phyloP scores from a whole-genome alignment of 2,329 filamentous ascomycete genomes.

The Chrysosporium queenslandicum region DNA sequence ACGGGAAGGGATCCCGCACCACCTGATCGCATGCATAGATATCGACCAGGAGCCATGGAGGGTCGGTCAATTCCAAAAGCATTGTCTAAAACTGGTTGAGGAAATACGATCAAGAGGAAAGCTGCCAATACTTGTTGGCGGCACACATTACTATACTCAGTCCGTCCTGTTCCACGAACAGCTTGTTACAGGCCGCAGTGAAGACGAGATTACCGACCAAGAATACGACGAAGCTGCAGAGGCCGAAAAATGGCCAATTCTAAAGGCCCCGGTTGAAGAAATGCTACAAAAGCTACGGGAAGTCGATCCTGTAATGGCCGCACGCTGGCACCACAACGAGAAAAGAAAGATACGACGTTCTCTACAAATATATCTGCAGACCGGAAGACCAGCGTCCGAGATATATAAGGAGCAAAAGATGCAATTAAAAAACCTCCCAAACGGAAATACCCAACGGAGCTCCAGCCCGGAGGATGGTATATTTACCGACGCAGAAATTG shows the following conservation, averaged over 20 bases:
- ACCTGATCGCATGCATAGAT: slow-evolving; percentile 70
- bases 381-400: slow-evolving; percentile 70
- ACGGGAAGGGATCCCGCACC: slow-evolving; percentile 70
- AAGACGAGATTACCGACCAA: slow-evolving; percentile 20
- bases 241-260: slow-evolving; percentile 53
- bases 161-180: slow-evolving; percentile 71
- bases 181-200: slow-evolving; percentile 39
- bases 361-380: slow-evolving; percentile 78
- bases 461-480: neutral
- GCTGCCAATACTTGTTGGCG: slow-evolving; percentile 82
- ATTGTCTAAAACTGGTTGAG: slow-evolving; percentile 57
- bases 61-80: slow-evolving; percentile 63
- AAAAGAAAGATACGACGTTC: slow-evolving; percentile 80
- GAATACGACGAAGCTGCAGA: slow-evolving; percentile 25
- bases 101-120: slow-evolving; percentile 71
- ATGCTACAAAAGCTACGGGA: slow-evolving; percentile 63
- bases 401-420: slow-evolving; percentile 69
- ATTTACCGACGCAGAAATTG: slow-evolving; percentile 13
- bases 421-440: slow-evolving; percentile 15
- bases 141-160: slow-evolving; percentile 92
- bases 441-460: neutral
- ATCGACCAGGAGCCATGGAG: slow-evolving; percentile 73
- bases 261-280: slow-evolving; percentile 59
- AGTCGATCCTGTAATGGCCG: slow-evolving; percentile 82
- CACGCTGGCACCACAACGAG: slow-evolving; percentile 89